Base-by-base conservation (phyloP, 2,329 filamentous ascomycete genomes). In the Zymoseptoria crescenta region DNA sequence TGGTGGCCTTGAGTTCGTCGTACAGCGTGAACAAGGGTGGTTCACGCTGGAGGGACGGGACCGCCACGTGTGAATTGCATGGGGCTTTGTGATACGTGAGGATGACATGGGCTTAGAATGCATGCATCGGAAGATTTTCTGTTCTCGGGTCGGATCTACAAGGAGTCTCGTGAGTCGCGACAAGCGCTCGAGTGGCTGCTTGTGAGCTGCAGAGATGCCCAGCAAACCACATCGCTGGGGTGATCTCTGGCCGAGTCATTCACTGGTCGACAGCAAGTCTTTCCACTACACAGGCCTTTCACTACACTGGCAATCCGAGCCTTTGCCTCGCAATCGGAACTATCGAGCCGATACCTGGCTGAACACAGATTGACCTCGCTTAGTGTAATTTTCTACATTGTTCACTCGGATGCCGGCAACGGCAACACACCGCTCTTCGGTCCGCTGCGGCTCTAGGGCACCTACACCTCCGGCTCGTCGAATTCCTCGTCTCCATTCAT, bases 401-500 rank as follows among this genome's bases (percentile, higher is more conserved):
- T 45, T 45, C 35, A 45, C 13, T 45, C 35, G 35, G 10, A 45
- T 24, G 24, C 24, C 24, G 4, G n/a, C 13, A 45, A n/a, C 16
- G 35, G 35, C 13, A 16, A 45, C 13, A 16, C n/a, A 45, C 35
- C n/a, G 10, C 35, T 45, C 35, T 16, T 16, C 35, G 16, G 13
- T 45, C 13, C 35, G n/a, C 13, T 13, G 6, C 35, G 13, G 7
- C 35, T 9, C 9, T 45, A 45, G 5, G 35, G n/a, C n/a, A 45
- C 16, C 35, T 45, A 16, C 13, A 45, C 35, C n/a, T 45, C 35
- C 35, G 13, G n/a, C 13, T 60, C 64, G 8, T 57, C 61, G 8
- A 49, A 56, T 5, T 60, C 68, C 30, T 62, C 63, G 0, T 61
- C 68, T 13, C 62, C 64, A 64, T 59, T 56, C 66, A 68, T 66